These are phyloP conservation scores for Byssothecium circinans DNA, from an alignment of 2,329 filamentous ascomycete species.

Conservation along the genomic window DNA sequence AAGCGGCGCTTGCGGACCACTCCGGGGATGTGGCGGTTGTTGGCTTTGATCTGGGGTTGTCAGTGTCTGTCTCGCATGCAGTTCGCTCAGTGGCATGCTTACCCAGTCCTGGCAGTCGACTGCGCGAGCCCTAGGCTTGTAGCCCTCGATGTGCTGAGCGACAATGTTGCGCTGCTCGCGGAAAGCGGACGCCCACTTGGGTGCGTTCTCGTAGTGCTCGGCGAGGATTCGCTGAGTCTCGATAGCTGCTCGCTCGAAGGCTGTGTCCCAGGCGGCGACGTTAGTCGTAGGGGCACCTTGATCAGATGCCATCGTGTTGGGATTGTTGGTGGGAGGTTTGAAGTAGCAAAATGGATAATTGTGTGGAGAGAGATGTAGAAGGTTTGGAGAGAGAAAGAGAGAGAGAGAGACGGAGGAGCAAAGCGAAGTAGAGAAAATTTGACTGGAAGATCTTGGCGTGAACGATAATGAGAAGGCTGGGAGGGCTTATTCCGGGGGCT, in stretches of 20 bases:
- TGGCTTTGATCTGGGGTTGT: conserved; percentile 6
- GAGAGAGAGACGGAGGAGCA: neutral
- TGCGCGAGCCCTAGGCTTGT: neutral
- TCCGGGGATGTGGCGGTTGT: conserved; percentile 15
- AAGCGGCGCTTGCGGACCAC: conserved; percentile 17
- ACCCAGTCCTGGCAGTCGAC: conserved; percentile 16
- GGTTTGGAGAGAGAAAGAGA: neutral
- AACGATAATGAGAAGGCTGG: conserved; percentile 2
- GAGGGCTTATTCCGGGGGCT: conserved; percentile 6
- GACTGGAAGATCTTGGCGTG: neutral
- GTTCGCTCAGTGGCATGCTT: too few species aligned
- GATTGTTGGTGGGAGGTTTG: neutral
- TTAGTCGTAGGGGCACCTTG: neutral
- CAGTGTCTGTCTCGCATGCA: too few species aligned
- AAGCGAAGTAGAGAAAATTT: neutral
- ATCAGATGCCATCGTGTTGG: neutral
- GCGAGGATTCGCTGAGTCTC: conserved; percentile 2
- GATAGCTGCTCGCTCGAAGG: neutral
- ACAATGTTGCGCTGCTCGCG: neutral
- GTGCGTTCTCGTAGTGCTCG: conserved; percentile 3
- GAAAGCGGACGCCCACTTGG: conserved; percentile 11
- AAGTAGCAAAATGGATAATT: neutral
- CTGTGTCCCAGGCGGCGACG: conserved; percentile 10
- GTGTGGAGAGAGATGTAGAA: conserved; percentile 1
- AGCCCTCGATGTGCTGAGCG: neutral